Percentiles rank a stretch among this genome's conserved stretches.
phyloP scores from a whole-genome alignment of 1,284 basidiomycete species.

The Tylopilus sp. region DNA sequence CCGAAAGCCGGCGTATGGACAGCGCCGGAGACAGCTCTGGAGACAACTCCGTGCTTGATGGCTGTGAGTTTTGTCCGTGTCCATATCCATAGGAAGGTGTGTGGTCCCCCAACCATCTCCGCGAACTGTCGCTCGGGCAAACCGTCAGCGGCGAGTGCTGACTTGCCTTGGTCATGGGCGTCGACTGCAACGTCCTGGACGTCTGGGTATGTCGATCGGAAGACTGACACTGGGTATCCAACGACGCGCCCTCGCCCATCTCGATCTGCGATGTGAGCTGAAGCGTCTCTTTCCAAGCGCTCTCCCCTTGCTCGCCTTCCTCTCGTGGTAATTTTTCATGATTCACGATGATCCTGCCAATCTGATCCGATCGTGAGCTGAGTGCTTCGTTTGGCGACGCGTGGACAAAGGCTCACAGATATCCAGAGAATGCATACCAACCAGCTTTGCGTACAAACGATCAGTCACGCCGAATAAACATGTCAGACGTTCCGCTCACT shows the following conservation, averaged over 20 bases:
- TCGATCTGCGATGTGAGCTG: conserved; percentile 11
- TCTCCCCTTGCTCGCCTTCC: neutral
- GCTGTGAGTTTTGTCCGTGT: too few relatives aligned
- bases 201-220: neutral
- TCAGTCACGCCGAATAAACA: neutral
- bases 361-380: conserved; percentile 6
- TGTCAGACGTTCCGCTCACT: conserved; percentile 7
- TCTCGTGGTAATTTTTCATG: conserved; percentile 9
- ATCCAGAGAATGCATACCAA: conserved; percentile 19
- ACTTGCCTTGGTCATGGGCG: neutral
- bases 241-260: conserved; percentile 1
- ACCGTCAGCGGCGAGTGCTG: neutral
- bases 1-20: neutral
- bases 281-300: conserved; percentile 3
- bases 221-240: neutral
- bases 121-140: neutral
- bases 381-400: too few relatives aligned
- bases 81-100: neutral
- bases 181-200: neutral
- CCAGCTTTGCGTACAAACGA: conserved; percentile 13
- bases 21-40: neutral
- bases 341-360: conserved; percentile 17
- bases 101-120: neutral
- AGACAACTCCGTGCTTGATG: neutral
- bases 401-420: conserved; percentile 12